phyloP scores from a whole-genome alignment of 805 yeast genomes.

The Yarrowia deformans region DNA sequence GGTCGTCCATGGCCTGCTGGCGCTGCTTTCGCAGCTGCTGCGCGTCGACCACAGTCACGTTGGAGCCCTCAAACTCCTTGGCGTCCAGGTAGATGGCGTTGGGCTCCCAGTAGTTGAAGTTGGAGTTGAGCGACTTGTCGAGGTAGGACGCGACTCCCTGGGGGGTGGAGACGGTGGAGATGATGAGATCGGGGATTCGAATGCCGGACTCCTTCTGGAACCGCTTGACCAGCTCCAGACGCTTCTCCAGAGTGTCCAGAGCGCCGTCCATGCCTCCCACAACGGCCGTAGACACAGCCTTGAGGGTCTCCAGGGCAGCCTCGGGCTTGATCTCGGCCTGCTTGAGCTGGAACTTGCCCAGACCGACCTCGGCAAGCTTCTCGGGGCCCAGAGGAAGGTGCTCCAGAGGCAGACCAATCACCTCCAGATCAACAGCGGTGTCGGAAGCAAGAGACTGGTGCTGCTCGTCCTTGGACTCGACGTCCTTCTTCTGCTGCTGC shows the following conservation, averaged over 20 bases:
- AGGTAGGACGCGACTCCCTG: slow-evolving; percentile 54
- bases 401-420: slow-evolving; percentile 44
- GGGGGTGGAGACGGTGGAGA: slow-evolving; percentile 55
- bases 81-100: slow-evolving; percentile 70
- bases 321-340: slow-evolving; percentile 40
- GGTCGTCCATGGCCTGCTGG: slow-evolving; percentile 55
- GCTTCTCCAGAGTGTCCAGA: slow-evolving; percentile 52
- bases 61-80: slow-evolving; percentile 64
- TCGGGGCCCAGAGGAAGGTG: slow-evolving; percentile 41
- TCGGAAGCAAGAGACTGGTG: slow-evolving; percentile 12
- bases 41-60: slow-evolving; percentile 56
- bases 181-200: slow-evolving; percentile 60
- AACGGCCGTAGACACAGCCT: not conserved
- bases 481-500: slow-evolving; percentile 5
- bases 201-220: slow-evolving; percentile 60
- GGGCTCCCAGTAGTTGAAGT: slow-evolving; percentile 72
- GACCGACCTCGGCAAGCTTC: slow-evolving; percentile 6
- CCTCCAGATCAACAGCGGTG: slow-evolving; percentile 42
- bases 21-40: slow-evolving; percentile 59
- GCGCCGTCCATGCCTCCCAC: slow-evolving; percentile 36
- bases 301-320: slow-evolving; percentile 20
- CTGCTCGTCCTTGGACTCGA: not conserved
- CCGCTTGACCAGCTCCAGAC: slow-evolving; percentile 60
- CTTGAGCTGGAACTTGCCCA: slow-evolving; percentile 9
- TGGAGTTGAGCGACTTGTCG: slow-evolving; percentile 50